phyloP scores from a whole-genome alignment of 495 filamentous ascomycete species.

The Staphylotrichum longicolle region DNA sequence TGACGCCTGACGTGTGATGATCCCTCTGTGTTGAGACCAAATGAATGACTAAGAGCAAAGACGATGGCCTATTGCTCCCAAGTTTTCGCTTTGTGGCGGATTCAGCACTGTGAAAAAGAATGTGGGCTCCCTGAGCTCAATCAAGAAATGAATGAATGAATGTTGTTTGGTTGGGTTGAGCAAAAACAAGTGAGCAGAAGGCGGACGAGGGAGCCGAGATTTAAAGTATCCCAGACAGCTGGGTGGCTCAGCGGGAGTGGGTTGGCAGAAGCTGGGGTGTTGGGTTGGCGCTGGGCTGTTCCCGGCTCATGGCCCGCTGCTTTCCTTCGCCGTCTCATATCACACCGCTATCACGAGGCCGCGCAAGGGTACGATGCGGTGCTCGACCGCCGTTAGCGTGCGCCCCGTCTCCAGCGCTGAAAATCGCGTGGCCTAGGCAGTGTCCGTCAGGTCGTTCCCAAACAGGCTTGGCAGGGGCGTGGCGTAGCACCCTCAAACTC shows the following conservation, averaged over 20 bases:
- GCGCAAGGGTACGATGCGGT: constrained; percentile 2
- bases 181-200: constrained; percentile 14
- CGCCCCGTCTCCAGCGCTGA: background rate
- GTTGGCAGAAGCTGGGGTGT: background rate
- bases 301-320: too few species aligned
- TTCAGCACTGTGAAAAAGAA: constrained; percentile 21
- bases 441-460: constrained; percentile 4
- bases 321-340: background rate
- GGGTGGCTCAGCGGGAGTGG: constrained; percentile 15
- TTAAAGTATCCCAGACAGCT: constrained; percentile 17
- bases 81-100: background rate
- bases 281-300: constrained; percentile 1
- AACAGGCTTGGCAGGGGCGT: constrained; percentile 20
- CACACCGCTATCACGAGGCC: background rate
- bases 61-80: constrained; percentile 5
- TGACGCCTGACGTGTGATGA: background rate
- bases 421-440: background rate
- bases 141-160: constrained; percentile 40
- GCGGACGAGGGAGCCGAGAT: constrained; percentile 12
- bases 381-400: background rate
- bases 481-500: constrained; percentile 7
- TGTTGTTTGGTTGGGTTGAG: constrained; percentile 25
- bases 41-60: constrained; percentile 12
- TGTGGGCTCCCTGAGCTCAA: constrained; percentile 38
- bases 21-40: background rate